Evolutionary conservation across 805 yeast genomes (phyloP).

Genomic region (Suhomyces sp.): DNA sequence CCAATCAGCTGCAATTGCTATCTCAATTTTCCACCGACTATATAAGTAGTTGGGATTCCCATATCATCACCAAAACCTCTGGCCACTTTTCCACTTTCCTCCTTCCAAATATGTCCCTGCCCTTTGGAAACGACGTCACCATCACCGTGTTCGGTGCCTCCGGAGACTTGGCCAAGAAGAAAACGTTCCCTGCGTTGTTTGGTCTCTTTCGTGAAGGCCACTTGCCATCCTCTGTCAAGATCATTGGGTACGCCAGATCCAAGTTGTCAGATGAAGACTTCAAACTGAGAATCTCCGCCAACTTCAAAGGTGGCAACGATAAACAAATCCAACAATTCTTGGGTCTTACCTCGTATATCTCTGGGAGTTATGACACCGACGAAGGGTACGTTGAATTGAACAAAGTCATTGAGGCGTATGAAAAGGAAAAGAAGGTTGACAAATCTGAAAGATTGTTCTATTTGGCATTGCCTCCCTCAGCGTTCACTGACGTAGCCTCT

Average conservation of each 20-base stretch:
- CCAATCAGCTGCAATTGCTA: too few relatives aligned
- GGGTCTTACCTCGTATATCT: constrained; percentile 60
- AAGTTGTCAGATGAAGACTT: constrained; percentile 66
- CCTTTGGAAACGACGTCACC: constrained; percentile 64
- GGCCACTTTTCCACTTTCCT: neutral
- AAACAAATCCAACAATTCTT: constrained; percentile 62
- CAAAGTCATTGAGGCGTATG: constrained; percentile 56
- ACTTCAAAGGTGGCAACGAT: constrained; percentile 53
- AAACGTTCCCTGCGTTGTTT: constrained; percentile 85
- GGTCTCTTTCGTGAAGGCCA: constrained; percentile 71
- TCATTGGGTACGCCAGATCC: constrained; percentile 92
- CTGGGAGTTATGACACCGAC: constrained; percentile 77
- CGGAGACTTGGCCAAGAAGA: constrained; percentile 93
- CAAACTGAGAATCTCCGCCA: constrained; percentile 61
- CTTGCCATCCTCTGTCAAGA: constrained; percentile 65
- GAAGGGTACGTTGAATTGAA: constrained; percentile 69
- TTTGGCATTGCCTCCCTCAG: constrained; percentile 93
- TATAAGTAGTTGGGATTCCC: too few relatives aligned
- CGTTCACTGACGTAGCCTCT: constrained; percentile 74
- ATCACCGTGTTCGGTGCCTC: constrained; percentile 92
- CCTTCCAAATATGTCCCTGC: constrained; percentile 21
- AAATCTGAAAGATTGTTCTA: constrained; percentile 82
- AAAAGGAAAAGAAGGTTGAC: constrained; percentile 42
- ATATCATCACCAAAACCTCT: too few relatives aligned
- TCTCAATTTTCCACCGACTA: too few relatives aligned